These are phyloP conservation scores for Colletotrichum karsti DNA, from an alignment of 2,329 filamentous ascomycete species.

Conservation along the genomic window DNA sequence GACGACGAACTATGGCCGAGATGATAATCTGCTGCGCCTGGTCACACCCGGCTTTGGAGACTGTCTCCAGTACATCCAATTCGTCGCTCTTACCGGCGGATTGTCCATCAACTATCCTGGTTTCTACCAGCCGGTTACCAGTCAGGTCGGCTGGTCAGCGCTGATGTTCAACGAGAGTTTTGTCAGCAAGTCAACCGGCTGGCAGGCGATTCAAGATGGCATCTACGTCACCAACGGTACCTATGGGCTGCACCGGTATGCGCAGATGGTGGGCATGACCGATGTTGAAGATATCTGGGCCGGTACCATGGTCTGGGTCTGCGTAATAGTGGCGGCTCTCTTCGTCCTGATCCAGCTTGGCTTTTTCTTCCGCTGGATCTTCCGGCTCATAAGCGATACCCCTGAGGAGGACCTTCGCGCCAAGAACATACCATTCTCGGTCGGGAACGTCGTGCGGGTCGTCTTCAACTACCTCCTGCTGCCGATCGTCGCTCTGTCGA, in stretches of 20 bases:
- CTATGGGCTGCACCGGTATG: constrained; percentile 82
- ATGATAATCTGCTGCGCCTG: constrained; percentile 88
- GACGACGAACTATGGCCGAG: constrained; percentile 97
- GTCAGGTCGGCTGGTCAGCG: constrained; percentile 86
- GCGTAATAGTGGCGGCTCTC: constrained; percentile 76
- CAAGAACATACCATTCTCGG: constrained; percentile 90
- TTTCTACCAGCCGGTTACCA: constrained; percentile 91
- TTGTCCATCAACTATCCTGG: constrained; percentile 90
- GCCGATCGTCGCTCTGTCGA: constrained; percentile 84
- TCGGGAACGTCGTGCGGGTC: constrained; percentile 83
- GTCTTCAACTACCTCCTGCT: constrained; percentile 93
- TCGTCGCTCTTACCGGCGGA: constrained; percentile 86
- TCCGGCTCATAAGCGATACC: constrained; percentile 74
- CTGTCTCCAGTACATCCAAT: constrained; percentile 97
- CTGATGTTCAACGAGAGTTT: constrained; percentile 95
- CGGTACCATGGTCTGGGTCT: constrained; percentile 90
- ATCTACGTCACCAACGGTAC: constrained; percentile 83
- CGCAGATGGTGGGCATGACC: constrained; percentile 84
- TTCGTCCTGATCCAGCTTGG: constrained; percentile 78
- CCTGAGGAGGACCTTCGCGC: constrained; percentile 87
- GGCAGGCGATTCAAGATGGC: constrained; percentile 78
- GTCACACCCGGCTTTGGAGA: constrained; percentile 97
- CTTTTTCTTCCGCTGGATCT: constrained; percentile 80
- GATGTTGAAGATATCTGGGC: constrained; percentile 86
- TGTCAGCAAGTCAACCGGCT: constrained; percentile 73